These are phyloP conservation scores for Trifolium fragiferum DNA, from an alignment of 306 rosid species.

Conservation along the genomic window DNA sequence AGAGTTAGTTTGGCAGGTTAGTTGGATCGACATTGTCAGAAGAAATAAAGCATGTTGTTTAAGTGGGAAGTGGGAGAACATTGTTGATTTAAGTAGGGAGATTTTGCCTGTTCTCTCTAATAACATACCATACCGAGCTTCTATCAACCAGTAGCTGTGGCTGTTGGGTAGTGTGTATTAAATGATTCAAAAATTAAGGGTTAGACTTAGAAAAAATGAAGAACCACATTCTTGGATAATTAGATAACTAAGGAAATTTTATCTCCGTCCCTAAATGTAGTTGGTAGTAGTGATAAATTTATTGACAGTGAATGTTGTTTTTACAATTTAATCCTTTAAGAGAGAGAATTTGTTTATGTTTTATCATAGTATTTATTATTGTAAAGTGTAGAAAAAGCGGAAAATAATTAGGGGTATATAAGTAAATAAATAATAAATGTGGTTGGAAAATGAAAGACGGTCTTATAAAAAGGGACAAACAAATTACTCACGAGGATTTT, in stretches of 20 bases:
- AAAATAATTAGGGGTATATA: too few relatives aligned
- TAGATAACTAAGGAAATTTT: constrained; percentile 9
- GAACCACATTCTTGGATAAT: constrained; percentile 12
- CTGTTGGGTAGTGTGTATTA: neutral
- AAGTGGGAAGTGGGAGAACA: neutral
- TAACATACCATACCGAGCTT: neutral
- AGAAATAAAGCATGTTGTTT: constrained; percentile 5
- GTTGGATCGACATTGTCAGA: neutral
- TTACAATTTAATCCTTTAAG: too few relatives aligned
- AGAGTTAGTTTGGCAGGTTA: neutral
- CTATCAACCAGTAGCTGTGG: neutral
- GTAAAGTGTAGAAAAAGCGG: too few relatives aligned
- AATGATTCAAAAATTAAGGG: neutral
- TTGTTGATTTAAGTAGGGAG: neutral
- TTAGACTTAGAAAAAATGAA: neutral
- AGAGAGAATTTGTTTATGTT: too few relatives aligned
- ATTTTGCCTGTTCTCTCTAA: neutral
- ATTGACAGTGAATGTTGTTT: too few relatives aligned
- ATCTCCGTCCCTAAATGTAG: too few relatives aligned
- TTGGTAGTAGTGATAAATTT: too few relatives aligned
- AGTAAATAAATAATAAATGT: too few relatives aligned
- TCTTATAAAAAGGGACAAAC: too few relatives aligned
- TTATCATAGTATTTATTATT: too few relatives aligned
- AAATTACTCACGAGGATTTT: too few relatives aligned
- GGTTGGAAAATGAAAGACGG: too few relatives aligned